A percentile compares a stretch with the other conserved stretches of the same genome.
Conservation (phyloP, 2,329 filamentous ascomycete species). For the Plectosphaerella cucumerina region DNA sequence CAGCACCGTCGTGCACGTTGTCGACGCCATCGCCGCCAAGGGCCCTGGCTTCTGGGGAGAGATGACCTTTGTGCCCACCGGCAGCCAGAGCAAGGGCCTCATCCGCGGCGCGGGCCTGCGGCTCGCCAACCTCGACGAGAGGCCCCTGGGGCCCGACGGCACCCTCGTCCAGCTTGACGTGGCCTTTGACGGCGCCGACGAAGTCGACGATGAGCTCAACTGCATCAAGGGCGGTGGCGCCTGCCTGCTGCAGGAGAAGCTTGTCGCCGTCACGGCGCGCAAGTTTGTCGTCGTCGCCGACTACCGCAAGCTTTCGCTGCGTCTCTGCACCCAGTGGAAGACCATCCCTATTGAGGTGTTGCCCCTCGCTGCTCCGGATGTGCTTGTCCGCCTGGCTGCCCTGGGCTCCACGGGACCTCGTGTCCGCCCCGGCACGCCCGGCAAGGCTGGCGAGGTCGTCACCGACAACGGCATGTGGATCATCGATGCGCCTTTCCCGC, state of each 20-base stretch:
- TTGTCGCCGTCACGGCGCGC: slow-evolving; percentile 79
- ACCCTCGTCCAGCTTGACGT: slow-evolving; percentile 66
- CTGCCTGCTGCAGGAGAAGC: slow-evolving; percentile 97
- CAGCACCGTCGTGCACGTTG: slow-evolving; percentile 79
- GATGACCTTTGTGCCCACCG: slow-evolving; percentile 89
- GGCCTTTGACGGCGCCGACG: slow-evolving; percentile 93
- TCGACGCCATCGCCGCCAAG: slow-evolving; percentile 70
- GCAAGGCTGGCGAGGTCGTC: slow-evolving; percentile 75
- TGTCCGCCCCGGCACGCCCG: slow-evolving; percentile 67
- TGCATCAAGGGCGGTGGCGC: slow-evolving; percentile 97
- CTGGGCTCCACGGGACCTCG: slow-evolving; percentile 70
- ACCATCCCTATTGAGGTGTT: slow-evolving; percentile 90
- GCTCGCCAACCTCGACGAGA: slow-evolving; percentile 72
- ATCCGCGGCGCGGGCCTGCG: slow-evolving; percentile 75
- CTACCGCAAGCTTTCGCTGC: slow-evolving; percentile 80
- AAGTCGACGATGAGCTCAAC: slow-evolving; percentile 91
- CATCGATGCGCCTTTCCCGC: slow-evolving; percentile 84
- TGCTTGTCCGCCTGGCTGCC: slow-evolving; percentile 65
- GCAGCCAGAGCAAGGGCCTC: slow-evolving; percentile 83
- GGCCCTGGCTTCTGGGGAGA: slow-evolving; percentile 46
- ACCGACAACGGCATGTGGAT: slow-evolving; percentile 65
- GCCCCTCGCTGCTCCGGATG: slow-evolving; percentile 74
- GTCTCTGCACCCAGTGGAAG: slow-evolving; percentile 74
- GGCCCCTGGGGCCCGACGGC: slow-evolving; percentile 52
- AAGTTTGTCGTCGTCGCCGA: slow-evolving; percentile 90